Conservation (phyloP, 1,284 basidiomycete genomes). For the Leccinum fallax region DNA sequence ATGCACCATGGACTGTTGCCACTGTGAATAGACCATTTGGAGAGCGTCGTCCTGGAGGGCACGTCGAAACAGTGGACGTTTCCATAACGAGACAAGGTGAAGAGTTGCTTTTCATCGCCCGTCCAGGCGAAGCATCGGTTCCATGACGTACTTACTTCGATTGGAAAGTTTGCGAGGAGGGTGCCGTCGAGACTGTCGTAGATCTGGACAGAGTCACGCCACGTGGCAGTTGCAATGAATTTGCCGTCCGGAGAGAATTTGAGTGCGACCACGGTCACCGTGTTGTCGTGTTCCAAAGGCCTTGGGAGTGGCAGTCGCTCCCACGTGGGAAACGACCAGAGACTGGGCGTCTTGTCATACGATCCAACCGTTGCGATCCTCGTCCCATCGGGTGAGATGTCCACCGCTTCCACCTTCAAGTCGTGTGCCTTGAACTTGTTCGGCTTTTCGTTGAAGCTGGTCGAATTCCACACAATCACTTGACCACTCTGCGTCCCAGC, state of each 20-base stretch:
- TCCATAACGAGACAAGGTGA: background rate
- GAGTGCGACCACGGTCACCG: background rate
- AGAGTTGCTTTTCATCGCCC: background rate
- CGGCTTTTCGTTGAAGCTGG: background rate
- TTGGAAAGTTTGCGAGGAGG: background rate
- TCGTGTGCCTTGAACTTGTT: background rate
- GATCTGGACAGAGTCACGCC: background rate
- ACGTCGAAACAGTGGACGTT: background rate
- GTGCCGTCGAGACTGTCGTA: background rate
- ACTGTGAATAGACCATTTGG: background rate
- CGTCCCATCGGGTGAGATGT: background rate
- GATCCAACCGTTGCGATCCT: background rate
- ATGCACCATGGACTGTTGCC: background rate
- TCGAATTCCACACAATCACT: background rate
- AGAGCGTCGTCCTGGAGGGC: background rate
- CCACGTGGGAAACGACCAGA: background rate
- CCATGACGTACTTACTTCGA: background rate
- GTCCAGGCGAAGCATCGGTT: background rate
- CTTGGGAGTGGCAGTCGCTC: background rate
- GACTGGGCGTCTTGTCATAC: background rate
- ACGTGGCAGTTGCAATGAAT: background rate
- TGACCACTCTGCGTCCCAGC: background rate
- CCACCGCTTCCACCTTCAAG: background rate
- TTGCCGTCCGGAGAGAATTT: background rate
- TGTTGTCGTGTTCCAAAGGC: background rate